Percentiles rank a stretch among this genome's conserved stretches.
Evolutionary conservation across 768 basidiomycete genomes (phyloP).

Genomic region (Psilocybe cyanescens): DNA sequence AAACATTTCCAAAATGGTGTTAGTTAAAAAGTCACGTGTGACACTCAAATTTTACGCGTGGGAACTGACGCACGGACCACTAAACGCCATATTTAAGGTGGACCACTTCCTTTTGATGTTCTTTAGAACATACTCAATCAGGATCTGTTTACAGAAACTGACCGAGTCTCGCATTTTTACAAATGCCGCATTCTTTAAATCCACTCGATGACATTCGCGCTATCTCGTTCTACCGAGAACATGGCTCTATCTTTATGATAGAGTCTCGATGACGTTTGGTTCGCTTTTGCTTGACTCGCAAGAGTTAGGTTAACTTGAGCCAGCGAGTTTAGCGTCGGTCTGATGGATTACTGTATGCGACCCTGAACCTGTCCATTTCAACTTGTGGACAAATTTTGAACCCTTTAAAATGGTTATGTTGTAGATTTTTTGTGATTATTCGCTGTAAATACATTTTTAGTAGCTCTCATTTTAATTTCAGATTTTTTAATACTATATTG

Average conservation of each 20-base stretch:
- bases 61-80: constrained; percentile 33
- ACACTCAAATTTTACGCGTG: background rate
- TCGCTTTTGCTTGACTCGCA: constrained; percentile 28
- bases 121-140: constrained; percentile 79
- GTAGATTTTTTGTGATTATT: no score
- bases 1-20: background rate
- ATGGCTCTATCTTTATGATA: constrained; percentile 35
- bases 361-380: no score
- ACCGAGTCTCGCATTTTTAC: constrained; percentile 82
- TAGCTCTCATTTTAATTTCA: no score
- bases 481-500: no score
- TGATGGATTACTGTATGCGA: constrained; percentile 66
- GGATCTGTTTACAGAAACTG: constrained; percentile 84
- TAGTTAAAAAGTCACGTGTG: background rate
- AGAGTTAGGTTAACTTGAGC: constrained; percentile 30
- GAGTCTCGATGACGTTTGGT: constrained; percentile 71
- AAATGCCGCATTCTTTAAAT: constrained; percentile 74
- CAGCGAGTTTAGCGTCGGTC: constrained; percentile 64
- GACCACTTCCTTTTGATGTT: constrained; percentile 24
- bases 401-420: no score
- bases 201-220: constrained; percentile 70
- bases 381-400: no score
- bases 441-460: no score
- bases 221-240: constrained; percentile 72
- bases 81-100: constrained; percentile 26